Conservation (phyloP, 768 basidiomycete species). For the Xerocomellus dryophilus region DNA sequence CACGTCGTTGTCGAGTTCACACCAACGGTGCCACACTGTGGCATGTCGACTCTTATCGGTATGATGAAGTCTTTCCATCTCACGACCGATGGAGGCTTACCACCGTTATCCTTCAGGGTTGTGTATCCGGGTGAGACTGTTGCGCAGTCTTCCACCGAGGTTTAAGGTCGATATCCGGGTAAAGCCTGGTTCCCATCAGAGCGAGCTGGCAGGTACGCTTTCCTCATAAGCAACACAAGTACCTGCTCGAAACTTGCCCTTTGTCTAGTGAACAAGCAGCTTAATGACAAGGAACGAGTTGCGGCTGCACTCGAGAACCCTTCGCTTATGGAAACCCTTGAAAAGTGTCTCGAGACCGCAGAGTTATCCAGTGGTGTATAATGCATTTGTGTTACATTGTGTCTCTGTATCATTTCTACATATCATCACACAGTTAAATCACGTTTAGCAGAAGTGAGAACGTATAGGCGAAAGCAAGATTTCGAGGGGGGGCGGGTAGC, state of each 20-base stretch:
- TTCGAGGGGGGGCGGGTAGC: too few species aligned
- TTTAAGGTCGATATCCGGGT: slow-evolving; percentile 94
- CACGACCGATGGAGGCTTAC: neutral
- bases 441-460: neutral
- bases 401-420: neutral
- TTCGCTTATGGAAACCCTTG: slow-evolving; percentile 80
- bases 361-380: slow-evolving; percentile 1
- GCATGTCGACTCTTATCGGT: slow-evolving; percentile 97
- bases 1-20: slow-evolving; percentile 88
- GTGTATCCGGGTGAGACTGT: slow-evolving; percentile 89
- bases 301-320: slow-evolving; percentile 95
- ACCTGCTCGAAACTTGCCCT: neutral
- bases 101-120: slow-evolving; percentile 47
- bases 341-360: slow-evolving; percentile 61
- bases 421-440: neutral
- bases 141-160: slow-evolving; percentile 85
- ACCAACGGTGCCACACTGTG: slow-evolving; percentile 96
- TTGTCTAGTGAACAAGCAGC: slow-evolving; percentile 86
- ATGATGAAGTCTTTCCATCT: neutral
- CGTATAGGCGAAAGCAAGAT: neutral
- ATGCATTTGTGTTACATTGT: slow-evolving; percentile 1
- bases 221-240: neutral
- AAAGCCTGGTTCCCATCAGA: slow-evolving; percentile 94
- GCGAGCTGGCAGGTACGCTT: slow-evolving; percentile 77
- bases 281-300: slow-evolving; percentile 98